Evolutionary conservation across 495 filamentous ascomycete genomes (phyloP).

Genomic region (Evernia prunastri): DNA sequence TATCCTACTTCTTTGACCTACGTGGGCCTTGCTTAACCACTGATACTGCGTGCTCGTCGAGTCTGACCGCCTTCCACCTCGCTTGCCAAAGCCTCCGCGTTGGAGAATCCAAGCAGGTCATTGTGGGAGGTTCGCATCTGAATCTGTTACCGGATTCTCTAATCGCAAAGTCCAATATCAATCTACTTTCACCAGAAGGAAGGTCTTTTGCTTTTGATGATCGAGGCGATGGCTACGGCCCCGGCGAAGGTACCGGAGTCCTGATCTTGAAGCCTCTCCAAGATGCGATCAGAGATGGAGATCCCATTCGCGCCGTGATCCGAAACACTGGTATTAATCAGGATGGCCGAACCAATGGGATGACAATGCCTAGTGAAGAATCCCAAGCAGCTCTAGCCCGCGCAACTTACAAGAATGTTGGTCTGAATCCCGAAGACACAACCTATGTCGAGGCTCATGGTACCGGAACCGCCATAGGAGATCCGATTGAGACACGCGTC

Average conservation of each 20-base stretch:
- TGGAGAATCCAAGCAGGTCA: conserved; percentile 32
- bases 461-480: conserved; percentile 19
- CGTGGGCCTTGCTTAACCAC: conserved; percentile 31
- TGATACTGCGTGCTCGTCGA: conserved; percentile 28
- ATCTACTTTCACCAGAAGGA: conserved; percentile 33
- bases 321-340: conserved; percentile 32
- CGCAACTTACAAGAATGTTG: conserved; percentile 42
- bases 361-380: conserved; percentile 49
- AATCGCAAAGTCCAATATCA: conserved; percentile 15
- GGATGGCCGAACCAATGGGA: conserved; percentile 39
- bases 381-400: conserved; percentile 50
- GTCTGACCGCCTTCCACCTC: conserved; percentile 12
- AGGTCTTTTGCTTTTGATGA: conserved; percentile 33
- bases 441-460: conserved; percentile 39
- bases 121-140: conserved; percentile 39
- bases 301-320: conserved; percentile 42
- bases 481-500: conserved; percentile 4
- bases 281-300: conserved; percentile 35
- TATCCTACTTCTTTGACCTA: conserved; percentile 33
- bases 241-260: conserved; percentile 44
- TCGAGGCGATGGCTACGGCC: conserved; percentile 34
- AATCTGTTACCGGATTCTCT: conserved; percentile 4
- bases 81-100: conserved; percentile 25
- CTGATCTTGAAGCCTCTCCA: conserved; percentile 54
- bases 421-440: conserved; percentile 38